Evolutionary conservation across 192 early-diverging fungal species (phyloP), one percentile per base, ranked within the genome.

Genomic region (Entophlyctis luteolus): DNA sequence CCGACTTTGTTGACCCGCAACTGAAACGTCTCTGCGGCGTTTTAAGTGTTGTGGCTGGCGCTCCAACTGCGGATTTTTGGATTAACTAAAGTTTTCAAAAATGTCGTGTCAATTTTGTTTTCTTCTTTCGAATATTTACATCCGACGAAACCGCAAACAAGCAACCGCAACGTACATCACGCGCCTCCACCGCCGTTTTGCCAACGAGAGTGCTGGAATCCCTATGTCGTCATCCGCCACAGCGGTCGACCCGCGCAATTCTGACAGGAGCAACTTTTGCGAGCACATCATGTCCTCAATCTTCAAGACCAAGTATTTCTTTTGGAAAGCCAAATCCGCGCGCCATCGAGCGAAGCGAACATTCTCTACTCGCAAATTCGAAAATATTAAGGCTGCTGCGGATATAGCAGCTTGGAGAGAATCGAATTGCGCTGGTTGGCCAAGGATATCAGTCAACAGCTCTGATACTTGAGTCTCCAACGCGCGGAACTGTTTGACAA

Each of bases 321-420:
- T 66, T 54, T 66, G 63, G 23, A 66, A 66, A 23, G 55, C 34
- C 52, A 66, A 55, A 34, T 66, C 63, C 4, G 50, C 33, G 16
- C 63, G 27, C 63, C 63, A 66, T n/a, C n/a, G n/a, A n/a, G n/a
- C n/a, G n/a, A n/a, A n/a, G n/a, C n/a, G n/a, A n/a, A n/a, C n/a
- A n/a, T n/a, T n/a, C n/a, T n/a, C n/a, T n/a, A n/a, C n/a, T n/a
- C n/a, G n/a, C n/a, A n/a, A n/a, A n/a, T n/a, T n/a, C n/a, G n/a
- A n/a, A n/a, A n/a, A n/a, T n/a, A n/a, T n/a, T n/a, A n/a, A n/a
- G n/a, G n/a, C n/a, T n/a, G n/a, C n/a, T n/a, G n/a, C n/a, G n/a
- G n/a, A n/a, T n/a, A n/a, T n/a, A n/a, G n/a, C n/a, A n/a, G n/a
- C n/a, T n/a, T n/a, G n/a, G n/a, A n/a, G n/a, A n/a, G n/a, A n/a